phyloP scores from a whole-genome alignment of 202 grass and related monocot species.

The Dendrocalamus latiflorus region DNA sequence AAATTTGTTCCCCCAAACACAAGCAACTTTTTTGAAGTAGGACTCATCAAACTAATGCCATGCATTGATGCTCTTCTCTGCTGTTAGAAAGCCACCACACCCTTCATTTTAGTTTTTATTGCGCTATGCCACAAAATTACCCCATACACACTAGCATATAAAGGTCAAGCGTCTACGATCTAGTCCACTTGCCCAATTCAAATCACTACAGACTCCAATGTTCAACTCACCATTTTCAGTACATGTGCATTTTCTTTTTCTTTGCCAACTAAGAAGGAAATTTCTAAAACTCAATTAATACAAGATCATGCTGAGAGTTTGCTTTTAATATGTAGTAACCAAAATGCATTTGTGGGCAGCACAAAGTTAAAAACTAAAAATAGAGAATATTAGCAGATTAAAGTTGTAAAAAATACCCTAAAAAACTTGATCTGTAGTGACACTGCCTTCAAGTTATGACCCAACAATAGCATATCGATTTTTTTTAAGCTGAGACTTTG shows the following conservation, averaged over 20 bases:
- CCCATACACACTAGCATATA: background rate
- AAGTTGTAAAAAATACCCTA: background rate
- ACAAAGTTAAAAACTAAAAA: background rate
- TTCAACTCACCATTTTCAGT: background rate
- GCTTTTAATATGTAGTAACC: background rate
- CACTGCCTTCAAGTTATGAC: background rate
- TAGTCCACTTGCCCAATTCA: background rate
- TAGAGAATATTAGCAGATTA: background rate
- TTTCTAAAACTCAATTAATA: background rate
- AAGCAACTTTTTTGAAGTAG: background rate
- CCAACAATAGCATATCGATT: background rate
- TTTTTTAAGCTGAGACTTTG: background rate
- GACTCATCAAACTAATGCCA: background rate
- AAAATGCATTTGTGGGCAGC: background rate
- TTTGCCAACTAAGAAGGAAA: background rate
- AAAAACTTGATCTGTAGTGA: background rate
- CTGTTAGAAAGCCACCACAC: background rate
- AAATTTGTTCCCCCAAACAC: background rate
- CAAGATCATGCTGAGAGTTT: background rate
- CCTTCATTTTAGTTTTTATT: background rate
- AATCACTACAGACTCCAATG: background rate
- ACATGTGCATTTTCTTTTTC: background rate
- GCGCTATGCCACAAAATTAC: background rate
- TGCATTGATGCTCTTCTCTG: background rate
- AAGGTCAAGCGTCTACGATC: background rate